phyloP scores from a whole-genome alignment of 176 grass and related monocot species.

The Musa beccarii region DNA sequence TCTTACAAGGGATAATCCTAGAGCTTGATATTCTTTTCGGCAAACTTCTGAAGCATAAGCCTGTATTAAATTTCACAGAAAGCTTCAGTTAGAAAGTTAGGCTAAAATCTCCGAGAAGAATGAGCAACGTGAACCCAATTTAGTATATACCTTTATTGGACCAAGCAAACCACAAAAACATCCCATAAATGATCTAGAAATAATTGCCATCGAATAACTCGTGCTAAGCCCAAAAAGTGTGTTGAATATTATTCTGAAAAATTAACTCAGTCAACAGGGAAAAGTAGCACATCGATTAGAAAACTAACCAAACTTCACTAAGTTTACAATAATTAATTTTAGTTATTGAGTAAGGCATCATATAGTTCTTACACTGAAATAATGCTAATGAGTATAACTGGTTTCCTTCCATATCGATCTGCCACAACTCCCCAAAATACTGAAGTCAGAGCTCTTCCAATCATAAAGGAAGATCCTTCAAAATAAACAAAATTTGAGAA shows the following conservation, averaged over 20 bases:
- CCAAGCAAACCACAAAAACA: constrained; percentile 55
- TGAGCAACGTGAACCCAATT: not conserved
- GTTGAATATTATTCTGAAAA: constrained; percentile 52
- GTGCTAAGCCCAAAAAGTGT: constrained; percentile 67
- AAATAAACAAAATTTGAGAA: constrained; percentile 2
- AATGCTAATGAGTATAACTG: constrained; percentile 53
- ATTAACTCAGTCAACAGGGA: not conserved
- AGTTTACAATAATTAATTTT: not conserved
- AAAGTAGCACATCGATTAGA: not conserved
- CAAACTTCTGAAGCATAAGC: constrained; percentile 76
- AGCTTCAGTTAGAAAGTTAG: not conserved
- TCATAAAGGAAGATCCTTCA: constrained; percentile 49
- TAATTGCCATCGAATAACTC: constrained; percentile 58
- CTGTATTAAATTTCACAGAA: constrained; percentile 22
- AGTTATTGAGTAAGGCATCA: not conserved
- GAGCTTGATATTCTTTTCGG: constrained; percentile 52
- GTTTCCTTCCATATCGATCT: constrained; percentile 69
- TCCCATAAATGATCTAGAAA: constrained; percentile 45
- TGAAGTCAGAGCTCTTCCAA: constrained; percentile 53
- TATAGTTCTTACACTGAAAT: constrained; percentile 45
- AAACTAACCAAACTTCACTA: not conserved
- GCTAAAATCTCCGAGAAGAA: not conserved
- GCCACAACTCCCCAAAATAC: constrained; percentile 68
- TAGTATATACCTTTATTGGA: constrained; percentile 50
- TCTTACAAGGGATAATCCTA: constrained; percentile 64